These are phyloP conservation scores for Tuber magnatum DNA, from an alignment of 495 filamentous ascomycete genomes.

Conservation along the genomic window DNA sequence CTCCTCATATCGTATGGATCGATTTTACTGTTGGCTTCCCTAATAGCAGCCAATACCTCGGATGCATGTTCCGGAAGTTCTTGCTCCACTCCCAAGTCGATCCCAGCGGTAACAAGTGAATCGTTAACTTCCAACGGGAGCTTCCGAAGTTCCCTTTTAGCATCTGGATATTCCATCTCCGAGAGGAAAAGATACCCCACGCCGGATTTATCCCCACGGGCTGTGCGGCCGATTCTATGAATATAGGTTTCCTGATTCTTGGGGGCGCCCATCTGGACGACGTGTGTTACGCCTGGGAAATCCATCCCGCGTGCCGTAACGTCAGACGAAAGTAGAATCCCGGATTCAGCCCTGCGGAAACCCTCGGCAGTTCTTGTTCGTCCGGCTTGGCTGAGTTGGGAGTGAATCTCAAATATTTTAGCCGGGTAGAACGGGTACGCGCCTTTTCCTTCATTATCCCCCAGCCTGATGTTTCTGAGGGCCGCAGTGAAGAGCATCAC, in stretches of 20 bases:
- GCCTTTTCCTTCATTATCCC: slow-evolving; percentile 25
- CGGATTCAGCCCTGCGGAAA: slow-evolving; percentile 60
- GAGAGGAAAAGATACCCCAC: slow-evolving; percentile 70
- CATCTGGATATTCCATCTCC: slow-evolving; percentile 51
- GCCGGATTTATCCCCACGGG: slow-evolving; percentile 64
- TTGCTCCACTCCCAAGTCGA: slow-evolving; percentile 50
- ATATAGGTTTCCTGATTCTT: slow-evolving; percentile 71
- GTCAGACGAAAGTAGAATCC: slow-evolving; percentile 82
- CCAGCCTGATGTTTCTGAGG: slow-evolving; percentile 50
- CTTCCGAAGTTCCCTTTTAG: slow-evolving; percentile 48
- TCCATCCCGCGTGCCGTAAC: slow-evolving; percentile 96
- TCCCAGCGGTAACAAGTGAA: slow-evolving; percentile 48
- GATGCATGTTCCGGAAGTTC: slow-evolving; percentile 42
- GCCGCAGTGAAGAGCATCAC: slow-evolving; percentile 56
- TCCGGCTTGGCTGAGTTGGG: slow-evolving; percentile 60
- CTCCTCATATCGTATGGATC: slow-evolving; percentile 45
- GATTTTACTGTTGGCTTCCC: slow-evolving; percentile 40
- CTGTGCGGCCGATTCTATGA: slow-evolving; percentile 73
- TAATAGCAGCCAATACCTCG: slow-evolving; percentile 44
- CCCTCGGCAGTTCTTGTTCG: slow-evolving; percentile 60
- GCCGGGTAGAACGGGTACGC: slow-evolving; percentile 47
- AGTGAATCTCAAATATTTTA: slow-evolving; percentile 64
- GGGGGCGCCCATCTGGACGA: slow-evolving; percentile 75
- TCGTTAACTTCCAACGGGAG: slow-evolving; percentile 62
- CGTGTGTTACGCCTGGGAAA: slow-evolving; percentile 86